Base-by-base conservation (phyloP, 148 eudicot species). In the Vaccinium macrocarpon region DNA sequence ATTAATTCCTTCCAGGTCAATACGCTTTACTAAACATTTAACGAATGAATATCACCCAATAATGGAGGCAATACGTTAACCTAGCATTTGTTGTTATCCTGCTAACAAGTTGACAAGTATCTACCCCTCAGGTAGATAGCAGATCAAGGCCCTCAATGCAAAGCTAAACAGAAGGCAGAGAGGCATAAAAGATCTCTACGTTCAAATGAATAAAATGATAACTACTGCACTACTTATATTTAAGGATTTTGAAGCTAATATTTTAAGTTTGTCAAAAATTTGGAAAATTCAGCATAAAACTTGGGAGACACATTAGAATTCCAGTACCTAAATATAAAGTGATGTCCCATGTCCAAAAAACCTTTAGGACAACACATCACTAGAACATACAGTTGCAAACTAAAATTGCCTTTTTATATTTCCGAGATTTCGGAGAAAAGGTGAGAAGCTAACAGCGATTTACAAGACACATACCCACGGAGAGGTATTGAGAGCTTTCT, bases 381-480 rank as follows among this genome's bases (percentile, higher is more conserved):
- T 25, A 53, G 42, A 53, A 56, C 32, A 78, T 42, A 52, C 9
- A 25, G 27, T 29, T 5, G 23, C 62, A 29, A 78, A 15, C 81
- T 19, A 13, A 56, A 57, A 56, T 56, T 14, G 6, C n/a, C 19
- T 68, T 52, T 29, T 68, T 29, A 68, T 68, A 13, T 9, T 52
- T 75, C 8, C 57, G 55, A 57, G 80, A 68, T 13, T 68, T 51
- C 59, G 25, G 57, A 49, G 62, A 61, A 83, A 49, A 79, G 53
- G 78, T 76, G 53, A 52, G 64, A 50, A 14, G 29, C 53, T 53
- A 68, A 64, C 12, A 78, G 57, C 1, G 27, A 86, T 83, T 82
- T 23, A 64, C 32, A 57, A 76, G 27, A 88, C 94, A 88, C 94
- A 80, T 85, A 97, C 99, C 99, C 99, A 81, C 99, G 99, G 74